Evolutionary conservation across 2,329 filamentous ascomycete species (phyloP).

Genomic region (Clarireedia homoeocarpa): DNA sequence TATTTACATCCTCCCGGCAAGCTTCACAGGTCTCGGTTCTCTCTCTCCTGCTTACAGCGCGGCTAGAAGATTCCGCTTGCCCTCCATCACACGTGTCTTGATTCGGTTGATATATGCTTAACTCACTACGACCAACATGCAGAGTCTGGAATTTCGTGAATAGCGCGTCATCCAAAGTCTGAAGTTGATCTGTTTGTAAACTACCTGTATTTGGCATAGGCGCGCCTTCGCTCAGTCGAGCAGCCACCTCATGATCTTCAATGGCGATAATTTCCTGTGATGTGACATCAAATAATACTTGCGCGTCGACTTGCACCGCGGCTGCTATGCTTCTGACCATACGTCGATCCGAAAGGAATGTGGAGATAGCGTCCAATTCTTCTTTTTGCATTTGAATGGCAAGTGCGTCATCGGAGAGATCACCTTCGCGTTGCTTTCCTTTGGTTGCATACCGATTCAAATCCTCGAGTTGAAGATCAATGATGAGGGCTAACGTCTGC

Average conservation of each 20-base stretch:
- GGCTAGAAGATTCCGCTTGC: conserved; percentile 8
- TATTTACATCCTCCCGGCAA: conserved; percentile 12
- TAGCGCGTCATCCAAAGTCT: conserved; percentile 14
- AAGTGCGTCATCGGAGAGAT: conserved; percentile 12
- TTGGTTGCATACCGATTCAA: neutral
- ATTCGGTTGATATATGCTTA: neutral
- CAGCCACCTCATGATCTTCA: conserved; percentile 14
- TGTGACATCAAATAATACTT: conserved; percentile 4
- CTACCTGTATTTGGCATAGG: neutral
- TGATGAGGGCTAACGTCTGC: conserved; percentile 2
- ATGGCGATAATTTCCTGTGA: conserved; percentile 13
- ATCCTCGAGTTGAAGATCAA: conserved; percentile 23
- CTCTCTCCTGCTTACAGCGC: neutral
- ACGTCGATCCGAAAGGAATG: conserved; percentile 11
- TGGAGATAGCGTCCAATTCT: conserved; percentile 10
- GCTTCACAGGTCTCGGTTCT: neutral
- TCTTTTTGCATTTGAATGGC: conserved; percentile 13
- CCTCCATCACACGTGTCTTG: neutral
- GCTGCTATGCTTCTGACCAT: conserved; percentile 20
- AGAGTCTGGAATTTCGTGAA: conserved; percentile 16
- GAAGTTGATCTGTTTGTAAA: neutral
- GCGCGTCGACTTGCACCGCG: conserved; percentile 18
- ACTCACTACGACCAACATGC: conserved; percentile 6
- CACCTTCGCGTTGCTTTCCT: conserved; percentile 10
- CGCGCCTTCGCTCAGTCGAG: conserved; percentile 6